Evolutionary conservation across 1,284 basidiomycete genomes (phyloP), one percentile per base, ranked within the genome.

Genomic region (Malassezia nana): DNA sequence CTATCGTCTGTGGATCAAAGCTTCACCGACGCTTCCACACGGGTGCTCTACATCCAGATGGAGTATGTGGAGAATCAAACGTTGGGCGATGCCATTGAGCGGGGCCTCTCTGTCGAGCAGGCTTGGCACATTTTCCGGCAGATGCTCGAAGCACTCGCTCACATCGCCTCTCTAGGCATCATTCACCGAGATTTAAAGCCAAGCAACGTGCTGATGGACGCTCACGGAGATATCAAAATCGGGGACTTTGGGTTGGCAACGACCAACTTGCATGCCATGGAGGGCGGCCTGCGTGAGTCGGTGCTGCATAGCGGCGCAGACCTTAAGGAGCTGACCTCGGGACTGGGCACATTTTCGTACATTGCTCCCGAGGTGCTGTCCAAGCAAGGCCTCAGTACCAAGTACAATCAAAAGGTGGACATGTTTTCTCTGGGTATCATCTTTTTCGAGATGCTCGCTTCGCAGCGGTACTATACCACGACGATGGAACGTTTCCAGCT

Each of bases 391-490:
- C 55, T 75, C 65, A 81, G 82, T 0, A 80, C 82, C 16, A 79
- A 83, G 44, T 84, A 74, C 57, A 75, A 87, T 63, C 82, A 80
- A 50, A 89, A 94, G 71, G 90, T 90, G 3, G 91, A 96, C 72
- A 85, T 96, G 80, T 96, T 94, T 72, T 91, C 88, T 67, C 81
- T 94, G 5, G 91, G 72, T 10, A 84, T 96, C 65, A 90, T 95
- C 25, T 92, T 95, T 76, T 96, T 96, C 69, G 91, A 96, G 77
- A 94, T 95, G 89, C 89, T 90, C 71, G 89, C 85, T 43, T 70
- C 77, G 66, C 66, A 69, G 46, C 59, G 65, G 2, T 62, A 65
- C 31, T 92, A 94, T 76, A 79, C 81, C n/a, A 95, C 91, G 0
- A 84, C 82, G 2, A 82, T 87, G 50, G 91, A 96, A 72, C 83